Evolutionary conservation across 495 filamentous ascomycete genomes (phyloP).

Genomic region (Lophiotrema nucula): DNA sequence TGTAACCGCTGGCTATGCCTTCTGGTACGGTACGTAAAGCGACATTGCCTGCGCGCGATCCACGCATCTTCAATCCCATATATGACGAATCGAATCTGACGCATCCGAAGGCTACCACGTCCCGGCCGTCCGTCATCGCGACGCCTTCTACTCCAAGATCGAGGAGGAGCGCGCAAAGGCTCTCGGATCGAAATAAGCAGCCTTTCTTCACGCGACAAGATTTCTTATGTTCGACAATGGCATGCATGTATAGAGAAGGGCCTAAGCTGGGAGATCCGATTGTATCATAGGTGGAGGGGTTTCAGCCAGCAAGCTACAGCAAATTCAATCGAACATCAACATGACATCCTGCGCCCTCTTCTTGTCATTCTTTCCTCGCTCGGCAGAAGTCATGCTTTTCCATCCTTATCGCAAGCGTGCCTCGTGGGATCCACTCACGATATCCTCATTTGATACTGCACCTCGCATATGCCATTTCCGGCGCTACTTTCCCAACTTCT

Average conservation of each 20-base stretch:
- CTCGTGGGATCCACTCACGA: no score
- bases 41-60: background rate
- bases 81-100: constrained; percentile 14
- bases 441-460: no score
- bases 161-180: constrained; percentile 62
- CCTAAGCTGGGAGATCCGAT: background rate
- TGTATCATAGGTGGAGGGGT: constrained; percentile 22
- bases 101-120: constrained; percentile 62
- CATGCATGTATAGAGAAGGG: constrained; percentile 12
- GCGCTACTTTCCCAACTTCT: no score
- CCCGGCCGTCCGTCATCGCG: constrained; percentile 70
- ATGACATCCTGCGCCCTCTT: no score
- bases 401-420: no score
- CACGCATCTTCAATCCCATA: no score
- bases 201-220: background rate
- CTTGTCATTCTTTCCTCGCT: no score
- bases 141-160: constrained; percentile 72
- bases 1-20: constrained; percentile 68
- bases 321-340: no score
- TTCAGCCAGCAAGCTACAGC: no score
- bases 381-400: no score
- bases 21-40: constrained; percentile 72
- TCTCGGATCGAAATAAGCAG: constrained; percentile 41
- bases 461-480: no score
- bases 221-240: constrained; percentile 18